Conservation (phyloP, 2,329 filamentous ascomycete species). For the Penicillium crustosum region DNA sequence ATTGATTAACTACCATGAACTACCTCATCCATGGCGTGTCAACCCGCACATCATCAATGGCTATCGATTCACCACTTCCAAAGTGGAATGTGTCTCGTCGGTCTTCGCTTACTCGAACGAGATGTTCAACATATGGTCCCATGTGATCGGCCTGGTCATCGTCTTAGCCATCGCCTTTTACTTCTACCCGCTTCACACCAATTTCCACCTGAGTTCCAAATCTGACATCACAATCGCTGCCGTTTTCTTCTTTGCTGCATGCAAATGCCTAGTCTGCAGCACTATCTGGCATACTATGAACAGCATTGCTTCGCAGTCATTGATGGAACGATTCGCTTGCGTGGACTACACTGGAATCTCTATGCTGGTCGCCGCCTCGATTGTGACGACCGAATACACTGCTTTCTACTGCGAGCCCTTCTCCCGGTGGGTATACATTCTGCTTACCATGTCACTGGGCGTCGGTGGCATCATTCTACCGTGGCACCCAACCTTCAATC, state of each 20-base stretch:
- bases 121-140: conserved; percentile 96
- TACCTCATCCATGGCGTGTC: conserved; percentile 88
- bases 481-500: conserved; percentile 95
- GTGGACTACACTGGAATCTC: conserved; percentile 99
- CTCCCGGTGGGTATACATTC: conserved; percentile 83
- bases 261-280: conserved; percentile 91
- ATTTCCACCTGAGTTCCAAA: conserved; percentile 83
- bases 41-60: conserved; percentile 91
- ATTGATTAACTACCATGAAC: conserved; percentile 82
- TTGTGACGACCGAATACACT: conserved; percentile 97
- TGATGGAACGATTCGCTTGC: conserved; percentile 93
- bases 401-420: conserved; percentile 96
- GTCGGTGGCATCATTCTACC: conserved; percentile 86
- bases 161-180: conserved; percentile 90
- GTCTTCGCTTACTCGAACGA: conserved; percentile 88
- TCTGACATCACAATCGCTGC: conserved; percentile 87
- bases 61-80: conserved; percentile 91
- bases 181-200: conserved; percentile 85
- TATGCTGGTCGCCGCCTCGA: conserved; percentile 85
- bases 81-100: conserved; percentile 82
- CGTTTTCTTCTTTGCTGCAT: conserved; percentile 93
- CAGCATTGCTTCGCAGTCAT: conserved; percentile 82
- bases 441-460: conserved; percentile 75
- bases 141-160: conserved; percentile 82
- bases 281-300: conserved; percentile 99